phyloP scores from a whole-genome alignment of 208 protist genomes.

The Leishmania guyanensis region DNA sequence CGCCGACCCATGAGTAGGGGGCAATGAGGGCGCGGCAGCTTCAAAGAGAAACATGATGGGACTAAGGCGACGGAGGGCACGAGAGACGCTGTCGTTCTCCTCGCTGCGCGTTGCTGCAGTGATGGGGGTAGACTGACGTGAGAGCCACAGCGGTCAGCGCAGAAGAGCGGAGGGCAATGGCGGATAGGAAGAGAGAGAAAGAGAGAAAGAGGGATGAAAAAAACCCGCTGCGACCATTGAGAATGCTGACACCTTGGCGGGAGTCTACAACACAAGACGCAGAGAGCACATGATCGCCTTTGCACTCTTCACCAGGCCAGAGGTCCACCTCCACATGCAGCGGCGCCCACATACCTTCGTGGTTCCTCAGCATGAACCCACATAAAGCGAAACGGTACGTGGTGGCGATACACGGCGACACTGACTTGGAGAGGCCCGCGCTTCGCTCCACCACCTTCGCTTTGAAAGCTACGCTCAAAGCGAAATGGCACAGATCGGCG shows the following conservation, averaged over 20 bases:
- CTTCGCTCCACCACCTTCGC: neutral
- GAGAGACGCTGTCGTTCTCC: neutral
- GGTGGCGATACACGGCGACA: too few species aligned
- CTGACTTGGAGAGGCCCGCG: too few species aligned
- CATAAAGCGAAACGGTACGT: neutral
- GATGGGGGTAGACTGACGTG: neutral
- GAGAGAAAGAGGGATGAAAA: neutral
- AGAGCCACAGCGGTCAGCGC: neutral
- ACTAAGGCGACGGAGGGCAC: neutral
- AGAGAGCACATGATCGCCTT: neutral
- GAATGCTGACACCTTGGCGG: neutral
- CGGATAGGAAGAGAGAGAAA: neutral
- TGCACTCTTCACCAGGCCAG: neutral
- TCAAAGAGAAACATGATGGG: slow-evolving; percentile 16
- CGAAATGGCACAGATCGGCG: neutral
- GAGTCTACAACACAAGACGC: neutral
- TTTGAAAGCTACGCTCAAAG: neutral
- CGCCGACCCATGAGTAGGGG: neutral
- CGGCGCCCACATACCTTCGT: neutral
- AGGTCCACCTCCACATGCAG: neutral
- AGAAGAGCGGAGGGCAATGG: neutral
- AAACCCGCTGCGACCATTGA: too few species aligned
- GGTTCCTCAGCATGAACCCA: neutral
- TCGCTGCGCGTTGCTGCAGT: neutral
- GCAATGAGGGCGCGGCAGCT: neutral